These are phyloP conservation scores for Knufia petricola DNA, from an alignment of 2,329 filamentous ascomycete genomes.

Conservation along the genomic window DNA sequence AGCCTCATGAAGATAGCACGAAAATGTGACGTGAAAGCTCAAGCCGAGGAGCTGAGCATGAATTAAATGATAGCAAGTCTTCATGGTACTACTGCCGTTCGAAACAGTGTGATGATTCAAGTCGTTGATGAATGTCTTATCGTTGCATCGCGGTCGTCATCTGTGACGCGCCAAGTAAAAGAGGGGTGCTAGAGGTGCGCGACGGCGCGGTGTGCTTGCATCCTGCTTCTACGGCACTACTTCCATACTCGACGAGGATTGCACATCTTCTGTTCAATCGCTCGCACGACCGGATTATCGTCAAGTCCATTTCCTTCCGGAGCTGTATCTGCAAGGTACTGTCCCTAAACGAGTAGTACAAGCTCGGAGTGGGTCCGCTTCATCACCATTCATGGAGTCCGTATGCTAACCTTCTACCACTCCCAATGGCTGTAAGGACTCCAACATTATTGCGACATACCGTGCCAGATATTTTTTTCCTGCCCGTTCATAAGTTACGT, in stretches of 20 bases:
- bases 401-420: background rate
- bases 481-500: background rate
- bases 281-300: background rate
- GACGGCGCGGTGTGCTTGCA: background rate
- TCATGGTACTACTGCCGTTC: background rate
- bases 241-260: background rate
- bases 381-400: background rate
- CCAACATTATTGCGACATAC: constrained; percentile 4
- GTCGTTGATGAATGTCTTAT: too few relatives aligned
- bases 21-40: background rate
- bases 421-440: constrained; percentile 2
- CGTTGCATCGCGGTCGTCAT: too few relatives aligned
- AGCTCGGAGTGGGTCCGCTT: background rate
- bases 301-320: background rate
- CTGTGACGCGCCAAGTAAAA: background rate
- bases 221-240: background rate
- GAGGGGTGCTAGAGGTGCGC: background rate
- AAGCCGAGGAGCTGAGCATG: background rate
- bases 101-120: too few relatives aligned
- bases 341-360: background rate
- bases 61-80: background rate
- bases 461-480: constrained; percentile 6
- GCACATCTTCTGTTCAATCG: background rate
- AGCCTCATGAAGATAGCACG: constrained; percentile 1
- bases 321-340: constrained; percentile 3